A percentile compares a stretch with the other conserved stretches of the same genome.
phyloP scores from a whole-genome alignment of 768 basidiomycete genomes.

The Baorangia bicolor region DNA sequence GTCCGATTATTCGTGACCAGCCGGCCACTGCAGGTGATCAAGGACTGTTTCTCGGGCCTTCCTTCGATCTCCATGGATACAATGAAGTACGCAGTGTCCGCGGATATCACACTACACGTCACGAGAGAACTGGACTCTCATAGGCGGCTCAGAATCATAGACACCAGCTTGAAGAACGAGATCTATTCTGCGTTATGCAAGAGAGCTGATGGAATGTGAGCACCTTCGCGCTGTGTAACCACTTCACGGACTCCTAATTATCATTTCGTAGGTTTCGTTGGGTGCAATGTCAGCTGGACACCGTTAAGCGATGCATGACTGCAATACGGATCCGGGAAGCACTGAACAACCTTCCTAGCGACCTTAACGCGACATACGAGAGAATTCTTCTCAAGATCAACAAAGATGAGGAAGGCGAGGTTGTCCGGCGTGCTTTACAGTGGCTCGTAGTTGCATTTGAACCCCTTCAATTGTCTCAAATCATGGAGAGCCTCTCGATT shows the following conservation, averaged over 20 bases:
- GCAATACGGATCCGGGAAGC: background rate
- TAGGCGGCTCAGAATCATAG: background rate
- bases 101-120: conserved; percentile 8
- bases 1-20: conserved; percentile 12
- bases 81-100: background rate
- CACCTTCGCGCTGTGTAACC: background rate
- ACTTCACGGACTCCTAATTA: background rate
- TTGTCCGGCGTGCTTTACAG: background rate
- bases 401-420: background rate
- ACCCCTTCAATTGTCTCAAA: background rate
- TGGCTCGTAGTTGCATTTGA: conserved; percentile 10
- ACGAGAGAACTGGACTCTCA: conserved; percentile 5
- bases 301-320: conserved; percentile 8
- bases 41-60: background rate
- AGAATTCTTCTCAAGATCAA: conserved; percentile 3
- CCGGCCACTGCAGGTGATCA: conserved; percentile 9
- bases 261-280: conserved; percentile 12
- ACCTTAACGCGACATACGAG: conserved; percentile 7
- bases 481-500: conserved; percentile 6
- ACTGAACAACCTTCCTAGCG: conserved; percentile 3
- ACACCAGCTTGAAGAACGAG: background rate
- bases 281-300: conserved; percentile 17
- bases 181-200: background rate
- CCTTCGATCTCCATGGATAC: conserved; percentile 4
- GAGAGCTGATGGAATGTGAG: conserved; percentile 13